Percentiles rank a stretch among this genome's conserved stretches.
Evolutionary conservation across 1,284 basidiomycete genomes (phyloP).

Genomic region (Singerocomus inundabilis): DNA sequence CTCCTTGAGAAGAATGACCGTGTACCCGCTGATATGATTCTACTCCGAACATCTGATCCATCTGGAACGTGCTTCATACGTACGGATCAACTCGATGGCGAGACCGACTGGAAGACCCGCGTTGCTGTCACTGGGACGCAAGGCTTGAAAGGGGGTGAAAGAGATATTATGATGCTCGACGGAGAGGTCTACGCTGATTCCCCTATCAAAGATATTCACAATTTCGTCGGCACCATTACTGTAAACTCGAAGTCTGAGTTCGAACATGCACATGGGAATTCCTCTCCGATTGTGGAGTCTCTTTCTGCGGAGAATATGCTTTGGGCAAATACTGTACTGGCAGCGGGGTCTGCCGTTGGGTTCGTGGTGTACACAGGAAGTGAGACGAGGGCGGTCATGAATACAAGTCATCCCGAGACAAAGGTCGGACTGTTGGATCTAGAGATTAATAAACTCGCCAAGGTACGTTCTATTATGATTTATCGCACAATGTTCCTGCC

Average conservation of each 20-base stretch:
- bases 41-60: slow-evolving; percentile 83
- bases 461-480: slow-evolving; percentile 50
- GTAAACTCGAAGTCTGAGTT: slow-evolving; percentile 52
- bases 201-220: slow-evolving; percentile 96
- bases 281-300: slow-evolving; percentile 66
- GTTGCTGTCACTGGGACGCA: slow-evolving; percentile 63
- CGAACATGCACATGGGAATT: slow-evolving; percentile 33
- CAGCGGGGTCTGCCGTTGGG: slow-evolving; percentile 91
- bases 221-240: slow-evolving; percentile 92
- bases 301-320: slow-evolving; percentile 92
- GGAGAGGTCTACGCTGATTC: slow-evolving; percentile 91
- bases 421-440: slow-evolving; percentile 92
- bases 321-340: slow-evolving; percentile 98
- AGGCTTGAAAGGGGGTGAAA: slow-evolving; percentile 36
- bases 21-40: slow-evolving; percentile 92
- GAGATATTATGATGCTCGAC: slow-evolving; percentile 69
- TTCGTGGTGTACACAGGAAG: slow-evolving; percentile 93
- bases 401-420: slow-evolving; percentile 95
- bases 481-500: no score
- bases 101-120: slow-evolving; percentile 98
- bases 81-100: slow-evolving; percentile 97
- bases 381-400: slow-evolving; percentile 98
- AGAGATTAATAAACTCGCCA: slow-evolving; percentile 95
- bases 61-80: slow-evolving; percentile 96
- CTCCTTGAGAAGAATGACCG: slow-evolving; percentile 95